phyloP scores from a whole-genome alignment of 225 moss, liverwort and hornwort genomes.

The Physcomitrium patens region DNA sequence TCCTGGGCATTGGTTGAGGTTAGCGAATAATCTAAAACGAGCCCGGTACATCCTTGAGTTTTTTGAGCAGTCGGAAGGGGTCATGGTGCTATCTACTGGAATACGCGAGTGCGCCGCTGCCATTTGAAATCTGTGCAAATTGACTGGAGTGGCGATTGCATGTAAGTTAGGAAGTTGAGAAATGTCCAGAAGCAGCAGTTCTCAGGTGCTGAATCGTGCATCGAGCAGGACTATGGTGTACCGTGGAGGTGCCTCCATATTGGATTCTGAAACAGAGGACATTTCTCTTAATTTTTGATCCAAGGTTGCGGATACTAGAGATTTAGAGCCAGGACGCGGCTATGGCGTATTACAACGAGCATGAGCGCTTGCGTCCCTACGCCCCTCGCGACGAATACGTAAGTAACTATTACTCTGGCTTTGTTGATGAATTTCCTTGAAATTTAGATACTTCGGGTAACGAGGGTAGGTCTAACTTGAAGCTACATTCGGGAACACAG shows the following conservation, averaged over 20 bases:
- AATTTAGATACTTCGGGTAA: too few species aligned
- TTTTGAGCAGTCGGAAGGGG: too few species aligned
- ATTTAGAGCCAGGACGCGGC: slow-evolving; percentile 13
- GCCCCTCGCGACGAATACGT: slow-evolving; percentile 44
- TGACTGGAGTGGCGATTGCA: neutral
- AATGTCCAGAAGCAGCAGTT: slow-evolving; percentile 7
- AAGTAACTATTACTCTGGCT: neutral
- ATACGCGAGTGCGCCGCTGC: neutral
- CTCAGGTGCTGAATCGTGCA: slow-evolving; percentile 14
- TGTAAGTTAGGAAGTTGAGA: neutral
- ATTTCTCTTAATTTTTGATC: slow-evolving; percentile 26
- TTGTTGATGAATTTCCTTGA: neutral
- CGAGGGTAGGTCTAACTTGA: too few species aligned
- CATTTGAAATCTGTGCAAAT: neutral
- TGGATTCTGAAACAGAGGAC: slow-evolving; percentile 22
- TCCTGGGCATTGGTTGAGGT: too few species aligned
- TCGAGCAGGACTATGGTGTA: slow-evolving; percentile 28
- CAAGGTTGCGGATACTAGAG: slow-evolving; percentile 32
- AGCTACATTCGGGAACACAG: too few species aligned
- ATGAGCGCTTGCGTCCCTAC: slow-evolving; percentile 26
- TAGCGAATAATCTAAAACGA: too few species aligned
- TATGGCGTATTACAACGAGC: slow-evolving; percentile 36
- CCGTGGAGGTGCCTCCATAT: slow-evolving; percentile 14
- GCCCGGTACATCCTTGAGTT: too few species aligned
- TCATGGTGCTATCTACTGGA: too few species aligned